A percentile compares a stretch with the other conserved stretches of the same genome.
phyloP scores from a whole-genome alignment of 768 basidiomycete genomes.

The Mycena polygramma region DNA sequence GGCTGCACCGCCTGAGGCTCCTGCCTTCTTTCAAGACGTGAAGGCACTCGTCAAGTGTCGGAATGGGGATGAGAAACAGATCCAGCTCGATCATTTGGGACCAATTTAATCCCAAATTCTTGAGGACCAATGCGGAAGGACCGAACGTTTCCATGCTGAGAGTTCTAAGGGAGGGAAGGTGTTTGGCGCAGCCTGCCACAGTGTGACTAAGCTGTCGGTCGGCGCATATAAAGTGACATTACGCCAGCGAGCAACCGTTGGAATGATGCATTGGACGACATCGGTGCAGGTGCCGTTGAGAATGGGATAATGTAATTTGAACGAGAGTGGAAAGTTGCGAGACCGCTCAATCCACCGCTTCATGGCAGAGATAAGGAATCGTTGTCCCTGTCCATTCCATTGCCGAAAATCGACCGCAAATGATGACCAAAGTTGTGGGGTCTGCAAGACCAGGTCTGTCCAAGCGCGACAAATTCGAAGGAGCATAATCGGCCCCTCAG shows the following conservation, averaged over 20 bases:
- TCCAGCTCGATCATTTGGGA: slow-evolving; percentile 53
- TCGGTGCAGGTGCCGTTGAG: slow-evolving; percentile 25
- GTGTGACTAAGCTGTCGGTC: slow-evolving; percentile 41
- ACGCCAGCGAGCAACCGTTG: slow-evolving; percentile 48
- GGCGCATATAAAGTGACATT: slow-evolving; percentile 52
- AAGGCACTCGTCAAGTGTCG: slow-evolving; percentile 53
- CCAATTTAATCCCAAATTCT: slow-evolving; percentile 52
- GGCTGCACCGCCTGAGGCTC: slow-evolving; percentile 48
- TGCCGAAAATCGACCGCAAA: slow-evolving; percentile 51
- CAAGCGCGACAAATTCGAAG: slow-evolving; percentile 57
- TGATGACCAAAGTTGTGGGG: slow-evolving; percentile 63
- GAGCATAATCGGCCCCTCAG: slow-evolving; percentile 54
- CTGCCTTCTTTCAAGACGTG: slow-evolving; percentile 49
- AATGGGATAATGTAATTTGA: slow-evolving; percentile 26
- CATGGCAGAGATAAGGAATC: slow-evolving; percentile 42
- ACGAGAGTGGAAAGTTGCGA: slow-evolving; percentile 28
- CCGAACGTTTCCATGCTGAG: slow-evolving; percentile 50
- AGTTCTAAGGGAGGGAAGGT: slow-evolving; percentile 48
- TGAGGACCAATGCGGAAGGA: slow-evolving; percentile 42
- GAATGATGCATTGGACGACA: slow-evolving; percentile 28
- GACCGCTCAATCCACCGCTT: slow-evolving; percentile 56
- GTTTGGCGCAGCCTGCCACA: slow-evolving; percentile 41
- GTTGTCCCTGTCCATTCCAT: slow-evolving; percentile 28
- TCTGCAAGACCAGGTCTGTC: slow-evolving; percentile 53
- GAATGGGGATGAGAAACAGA: slow-evolving; percentile 50